Evolutionary conservation across 176 grass and related monocot genomes (phyloP).

Genomic region (Aegilops tauschii): DNA sequence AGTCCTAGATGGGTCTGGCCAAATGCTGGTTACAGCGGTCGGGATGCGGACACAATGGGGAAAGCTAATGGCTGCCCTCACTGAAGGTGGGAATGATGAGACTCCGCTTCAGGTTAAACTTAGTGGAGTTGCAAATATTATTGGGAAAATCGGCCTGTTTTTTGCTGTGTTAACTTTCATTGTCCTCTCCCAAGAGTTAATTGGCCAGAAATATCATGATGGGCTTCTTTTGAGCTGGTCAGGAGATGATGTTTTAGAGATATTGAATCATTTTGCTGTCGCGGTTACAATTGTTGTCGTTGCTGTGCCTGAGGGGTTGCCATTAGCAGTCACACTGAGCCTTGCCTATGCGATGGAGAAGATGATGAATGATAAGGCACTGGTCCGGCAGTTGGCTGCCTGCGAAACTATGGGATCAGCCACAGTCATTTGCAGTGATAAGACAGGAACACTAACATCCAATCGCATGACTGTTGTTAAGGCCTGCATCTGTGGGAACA

Average conservation of each 20-base stretch:
- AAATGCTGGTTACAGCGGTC: slow-evolving; percentile 65
- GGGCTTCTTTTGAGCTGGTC: slow-evolving; percentile 57
- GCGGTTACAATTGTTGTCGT: slow-evolving; percentile 73
- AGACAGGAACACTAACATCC: slow-evolving; percentile 67
- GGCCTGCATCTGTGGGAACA: slow-evolving; percentile 43
- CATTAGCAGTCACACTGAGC: slow-evolving; percentile 74
- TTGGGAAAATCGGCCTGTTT: slow-evolving; percentile 59
- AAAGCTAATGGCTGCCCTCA: slow-evolving; percentile 55
- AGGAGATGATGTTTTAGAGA: slow-evolving; percentile 46
- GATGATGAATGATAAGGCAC: slow-evolving; percentile 78
- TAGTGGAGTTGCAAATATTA: slow-evolving; percentile 63
- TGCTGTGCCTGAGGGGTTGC: slow-evolving; percentile 77
- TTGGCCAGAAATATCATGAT: slow-evolving; percentile 41
- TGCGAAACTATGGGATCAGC: slow-evolving; percentile 82
- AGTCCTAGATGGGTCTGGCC: slow-evolving; percentile 57
- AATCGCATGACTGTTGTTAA: slow-evolving; percentile 70
- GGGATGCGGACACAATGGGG: slow-evolving; percentile 72
- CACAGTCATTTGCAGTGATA: slow-evolving; percentile 61
- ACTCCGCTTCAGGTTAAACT: slow-evolving; percentile 68
- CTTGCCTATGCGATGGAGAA: slow-evolving; percentile 84
- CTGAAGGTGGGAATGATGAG: slow-evolving; percentile 62
- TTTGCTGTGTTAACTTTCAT: slow-evolving; percentile 66
- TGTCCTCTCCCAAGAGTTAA: slow-evolving; percentile 47
- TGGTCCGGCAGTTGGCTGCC: slow-evolving; percentile 60
- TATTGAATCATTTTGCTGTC: slow-evolving; percentile 65